A percentile compares a stretch with the other conserved stretches of the same genome.
phyloP scores from a whole-genome alignment of 768 basidiomycete species.

The Amanita exitialis region DNA sequence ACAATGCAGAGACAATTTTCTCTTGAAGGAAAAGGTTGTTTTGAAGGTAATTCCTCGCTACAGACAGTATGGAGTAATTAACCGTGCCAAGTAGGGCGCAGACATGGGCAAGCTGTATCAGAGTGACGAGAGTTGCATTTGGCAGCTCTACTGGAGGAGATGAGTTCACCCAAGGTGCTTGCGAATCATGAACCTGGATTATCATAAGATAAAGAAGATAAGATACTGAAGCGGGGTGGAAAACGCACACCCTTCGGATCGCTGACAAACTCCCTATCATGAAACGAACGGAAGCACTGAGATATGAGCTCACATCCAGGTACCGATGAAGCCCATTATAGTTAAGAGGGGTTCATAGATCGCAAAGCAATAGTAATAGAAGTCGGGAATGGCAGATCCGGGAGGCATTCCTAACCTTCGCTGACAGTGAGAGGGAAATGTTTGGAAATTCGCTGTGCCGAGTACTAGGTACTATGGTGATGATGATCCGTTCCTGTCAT shows the following conservation, averaged over 20 bases:
- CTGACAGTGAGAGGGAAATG: background rate
- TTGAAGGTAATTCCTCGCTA: constrained; percentile 50
- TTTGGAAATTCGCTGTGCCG: background rate
- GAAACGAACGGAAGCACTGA: background rate
- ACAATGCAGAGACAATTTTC: constrained; percentile 51
- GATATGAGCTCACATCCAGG: constrained; percentile 30
- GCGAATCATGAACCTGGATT: constrained; percentile 55
- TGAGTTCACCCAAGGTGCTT: constrained; percentile 59
- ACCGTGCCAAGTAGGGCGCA: constrained; percentile 65
- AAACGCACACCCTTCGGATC: constrained; percentile 53
- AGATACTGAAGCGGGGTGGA: constrained; percentile 2
- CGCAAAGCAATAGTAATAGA: constrained; percentile 68
- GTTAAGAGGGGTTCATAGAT: constrained; percentile 67
- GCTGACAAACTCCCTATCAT: constrained; percentile 16
- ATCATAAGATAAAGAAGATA: background rate
- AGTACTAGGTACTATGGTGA: too few relatives aligned
- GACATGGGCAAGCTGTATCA: constrained; percentile 70
- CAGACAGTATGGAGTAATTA: constrained; percentile 56
- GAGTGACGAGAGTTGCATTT: constrained; percentile 55
- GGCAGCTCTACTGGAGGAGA: constrained; percentile 42
- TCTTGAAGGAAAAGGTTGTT: constrained; percentile 59
- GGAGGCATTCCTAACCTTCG: constrained; percentile 23
- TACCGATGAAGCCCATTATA: constrained; percentile 53
- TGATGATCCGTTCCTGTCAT: background rate
- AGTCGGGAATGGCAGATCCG: constrained; percentile 56